These are phyloP conservation scores for Nemophila menziesii DNA, from an alignment of 257 asterid species.

Conservation along the genomic window DNA sequence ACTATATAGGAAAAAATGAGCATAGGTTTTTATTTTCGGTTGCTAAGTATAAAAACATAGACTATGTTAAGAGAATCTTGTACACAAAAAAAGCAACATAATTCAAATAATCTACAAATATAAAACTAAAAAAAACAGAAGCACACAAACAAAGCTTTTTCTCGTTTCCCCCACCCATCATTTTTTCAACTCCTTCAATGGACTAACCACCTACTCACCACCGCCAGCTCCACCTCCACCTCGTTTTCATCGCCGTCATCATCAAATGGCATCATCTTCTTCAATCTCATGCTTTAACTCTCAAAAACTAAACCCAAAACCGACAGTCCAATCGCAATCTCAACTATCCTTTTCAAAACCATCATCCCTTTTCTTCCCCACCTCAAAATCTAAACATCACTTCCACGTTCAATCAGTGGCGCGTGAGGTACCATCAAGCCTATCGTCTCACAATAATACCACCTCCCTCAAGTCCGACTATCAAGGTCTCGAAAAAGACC, in stretches of 20 bases:
- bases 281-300: constrained; percentile 25
- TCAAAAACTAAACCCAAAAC: constrained; percentile 7
- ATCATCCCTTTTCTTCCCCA: constrained; percentile 8
- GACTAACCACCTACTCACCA: constrained; percentile 1
- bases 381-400: constrained; percentile 10
- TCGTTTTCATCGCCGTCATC: constrained; percentile 8
- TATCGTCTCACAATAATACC: constrained; percentile 18
- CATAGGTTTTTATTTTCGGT: no score
- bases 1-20: no score
- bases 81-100: no score
- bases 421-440: constrained; percentile 51
- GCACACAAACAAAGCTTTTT: neutral
- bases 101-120: neutral
- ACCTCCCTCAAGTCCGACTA: neutral
- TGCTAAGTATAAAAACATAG: no score
- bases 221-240: neutral
- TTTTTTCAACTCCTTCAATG: neutral
- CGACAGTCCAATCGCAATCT: constrained; percentile 13
- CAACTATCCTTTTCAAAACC: constrained; percentile 10
- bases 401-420: constrained; percentile 46
- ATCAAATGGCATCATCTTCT: constrained; percentile 26
- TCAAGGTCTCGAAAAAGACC: constrained; percentile 33
- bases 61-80: no score
- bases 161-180: neutral
- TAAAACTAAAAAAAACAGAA: no score